These are phyloP conservation scores for Stephania japonica DNA, from an alignment of 164 flowering plant genomes.

Conservation along the genomic window DNA sequence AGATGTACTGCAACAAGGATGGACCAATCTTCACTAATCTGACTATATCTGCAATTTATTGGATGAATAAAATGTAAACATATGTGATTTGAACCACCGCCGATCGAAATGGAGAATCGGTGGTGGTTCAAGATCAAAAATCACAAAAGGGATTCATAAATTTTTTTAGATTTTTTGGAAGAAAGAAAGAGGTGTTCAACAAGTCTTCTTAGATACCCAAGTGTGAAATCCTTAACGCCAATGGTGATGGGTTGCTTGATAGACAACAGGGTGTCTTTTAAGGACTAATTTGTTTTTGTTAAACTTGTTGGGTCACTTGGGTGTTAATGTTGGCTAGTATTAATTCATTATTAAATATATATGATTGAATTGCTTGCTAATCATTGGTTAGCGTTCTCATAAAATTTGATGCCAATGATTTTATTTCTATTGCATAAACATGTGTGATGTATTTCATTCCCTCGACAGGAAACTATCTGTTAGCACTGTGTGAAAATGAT, in stretches of 20 bases:
- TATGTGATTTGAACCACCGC: too few species aligned
- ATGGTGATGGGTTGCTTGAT: neutral
- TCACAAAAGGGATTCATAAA: too few species aligned
- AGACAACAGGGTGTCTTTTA: neutral
- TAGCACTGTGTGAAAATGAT: constrained; percentile 73
- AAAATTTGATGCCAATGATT: neutral
- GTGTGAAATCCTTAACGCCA: neutral
- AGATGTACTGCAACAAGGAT: too few species aligned
- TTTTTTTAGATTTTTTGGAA: too few species aligned
- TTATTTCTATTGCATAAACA: neutral
- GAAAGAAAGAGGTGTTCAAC: too few species aligned
- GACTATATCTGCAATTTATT: too few species aligned
- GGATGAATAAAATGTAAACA: too few species aligned
- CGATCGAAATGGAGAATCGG: too few species aligned
- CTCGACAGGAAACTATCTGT: constrained; percentile 62
- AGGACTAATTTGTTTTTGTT: neutral
- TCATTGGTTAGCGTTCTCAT: neutral
- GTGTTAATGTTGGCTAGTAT: neutral
- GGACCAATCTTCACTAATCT: too few species aligned
- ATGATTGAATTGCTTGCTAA: neutral
- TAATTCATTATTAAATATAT: neutral
- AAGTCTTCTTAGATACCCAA: neutral
- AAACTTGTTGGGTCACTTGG: neutral
- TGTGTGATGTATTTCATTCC: constrained; percentile 6
- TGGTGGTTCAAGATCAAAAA: too few species aligned